Evolutionary conservation across 1,139 yeast genomes (phyloP).

Genomic region (Nakaseomyces nivariensis): DNA sequence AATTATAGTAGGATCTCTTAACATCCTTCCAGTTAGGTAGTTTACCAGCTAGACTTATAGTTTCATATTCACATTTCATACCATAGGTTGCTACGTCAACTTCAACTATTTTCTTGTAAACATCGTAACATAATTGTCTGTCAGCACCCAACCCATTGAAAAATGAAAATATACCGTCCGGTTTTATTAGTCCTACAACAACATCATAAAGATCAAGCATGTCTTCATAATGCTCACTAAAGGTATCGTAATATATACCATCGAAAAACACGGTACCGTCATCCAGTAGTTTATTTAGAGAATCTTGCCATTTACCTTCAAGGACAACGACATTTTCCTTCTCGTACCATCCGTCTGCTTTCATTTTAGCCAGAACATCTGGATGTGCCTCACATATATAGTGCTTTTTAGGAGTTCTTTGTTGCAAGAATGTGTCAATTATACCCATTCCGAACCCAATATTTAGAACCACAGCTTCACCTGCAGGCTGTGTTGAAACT

Average conservation of each 20-base stretch:
- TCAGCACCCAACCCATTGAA: slow-evolving; percentile 98
- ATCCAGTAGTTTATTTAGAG: slow-evolving; percentile 53
- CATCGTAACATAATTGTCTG: slow-evolving; percentile 79
- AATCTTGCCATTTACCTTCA: slow-evolving; percentile 89
- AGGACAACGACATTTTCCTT: slow-evolving; percentile 61
- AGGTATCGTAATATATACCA: slow-evolving; percentile 90
- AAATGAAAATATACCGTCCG: slow-evolving; percentile 75
- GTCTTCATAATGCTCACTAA: slow-evolving; percentile 77
- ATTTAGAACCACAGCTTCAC: slow-evolving; percentile 49
- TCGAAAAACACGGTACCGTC: slow-evolving; percentile 63
- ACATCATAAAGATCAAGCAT: slow-evolving; percentile 78
- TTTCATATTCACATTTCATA: slow-evolving; percentile 44
- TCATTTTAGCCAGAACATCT: slow-evolving; percentile 63
- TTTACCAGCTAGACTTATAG: slow-evolving; percentile 35
- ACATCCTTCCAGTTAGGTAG: slow-evolving; percentile 28
- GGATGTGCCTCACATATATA: slow-evolving; percentile 95
- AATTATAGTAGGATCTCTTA: slow-evolving; percentile 28
- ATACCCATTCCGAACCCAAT: slow-evolving; percentile 98
- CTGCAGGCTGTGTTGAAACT: slow-evolving; percentile 34
- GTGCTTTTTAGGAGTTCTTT: slow-evolving; percentile 50
- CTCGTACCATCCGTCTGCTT: slow-evolving; percentile 75
- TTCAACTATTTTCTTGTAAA: slow-evolving; percentile 72
- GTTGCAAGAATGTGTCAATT: slow-evolving; percentile 70
- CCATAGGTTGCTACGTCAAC: slow-evolving; percentile 77
- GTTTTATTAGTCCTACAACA: slow-evolving; percentile 72